Conservation (phyloP, 2,329 filamentous ascomycete genomes). For the Sclerotinia spermophila region DNA sequence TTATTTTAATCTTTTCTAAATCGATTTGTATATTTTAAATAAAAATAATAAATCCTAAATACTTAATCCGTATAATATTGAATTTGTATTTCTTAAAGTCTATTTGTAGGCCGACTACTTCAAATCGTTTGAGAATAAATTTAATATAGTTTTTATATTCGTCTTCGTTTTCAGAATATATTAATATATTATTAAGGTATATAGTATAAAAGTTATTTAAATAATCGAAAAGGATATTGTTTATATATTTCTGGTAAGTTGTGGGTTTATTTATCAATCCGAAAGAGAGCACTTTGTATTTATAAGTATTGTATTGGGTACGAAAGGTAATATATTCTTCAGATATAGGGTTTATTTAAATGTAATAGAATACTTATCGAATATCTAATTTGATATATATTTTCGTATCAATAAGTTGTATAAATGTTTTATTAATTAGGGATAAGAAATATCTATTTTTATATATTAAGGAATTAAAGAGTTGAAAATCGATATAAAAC, state of each 20-base stretch:
- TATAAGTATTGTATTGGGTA: neutral
- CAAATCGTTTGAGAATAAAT: neutral
- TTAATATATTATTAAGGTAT: no score
- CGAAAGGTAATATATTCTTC: neutral
- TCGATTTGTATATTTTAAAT: constrained; percentile 13
- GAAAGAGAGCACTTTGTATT: neutral
- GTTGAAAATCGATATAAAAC: no score
- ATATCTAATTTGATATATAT: no score
- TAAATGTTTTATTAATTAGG: no score
- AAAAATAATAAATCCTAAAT: constrained; percentile 18
- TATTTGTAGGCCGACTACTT: constrained; percentile 9
- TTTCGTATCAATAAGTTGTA: no score
- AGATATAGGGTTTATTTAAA: neutral
- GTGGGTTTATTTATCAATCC: neutral
- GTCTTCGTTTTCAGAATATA: neutral
- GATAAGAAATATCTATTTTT: no score
- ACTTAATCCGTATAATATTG: constrained; percentile 8
- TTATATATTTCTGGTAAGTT: neutral
- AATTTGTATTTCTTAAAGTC: constrained; percentile 20
- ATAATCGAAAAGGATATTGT: no score
- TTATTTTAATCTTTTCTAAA: neutral
- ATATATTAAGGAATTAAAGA: no score
- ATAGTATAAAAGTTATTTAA: no score
- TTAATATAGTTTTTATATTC: constrained; percentile 7
- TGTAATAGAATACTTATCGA: no score